phyloP scores from a whole-genome alignment of 2,329 filamentous ascomycete genomes.

The Fusarium sp. region DNA sequence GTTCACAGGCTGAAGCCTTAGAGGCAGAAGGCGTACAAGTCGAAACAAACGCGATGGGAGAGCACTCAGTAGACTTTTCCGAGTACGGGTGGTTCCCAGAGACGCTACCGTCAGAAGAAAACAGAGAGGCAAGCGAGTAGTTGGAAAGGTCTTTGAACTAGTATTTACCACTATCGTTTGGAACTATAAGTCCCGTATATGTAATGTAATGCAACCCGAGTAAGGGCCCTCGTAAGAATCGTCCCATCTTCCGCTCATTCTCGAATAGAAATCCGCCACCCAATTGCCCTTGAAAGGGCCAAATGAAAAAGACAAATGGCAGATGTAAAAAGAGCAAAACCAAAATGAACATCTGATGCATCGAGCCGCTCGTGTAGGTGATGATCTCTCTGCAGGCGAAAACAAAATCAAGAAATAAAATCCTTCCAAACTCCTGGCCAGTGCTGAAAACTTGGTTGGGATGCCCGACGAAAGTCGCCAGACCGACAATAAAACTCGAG shows the following conservation, averaged over 20 bases:
- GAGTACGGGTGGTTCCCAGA: conserved; percentile 71
- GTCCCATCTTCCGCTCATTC: conserved; percentile 49
- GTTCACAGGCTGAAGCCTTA: conserved; percentile 66
- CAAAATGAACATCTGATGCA: conserved; percentile 42
- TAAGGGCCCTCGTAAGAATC: conserved; percentile 46
- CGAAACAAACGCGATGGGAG: conserved; percentile 64
- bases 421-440: conserved; percentile 53
- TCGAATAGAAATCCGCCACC: conserved; percentile 36
- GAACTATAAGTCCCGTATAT: conserved; percentile 41
- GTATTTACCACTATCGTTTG: conserved; percentile 50
- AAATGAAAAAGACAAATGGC: conserved; percentile 28
- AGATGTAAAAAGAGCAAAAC: conserved; percentile 41
- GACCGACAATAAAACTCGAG: conserved; percentile 44
- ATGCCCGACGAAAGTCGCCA: conserved; percentile 32
- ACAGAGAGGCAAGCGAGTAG: conserved; percentile 24
- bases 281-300: conserved; percentile 11
- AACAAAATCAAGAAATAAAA: conserved; percentile 32
- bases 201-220: conserved; percentile 47
- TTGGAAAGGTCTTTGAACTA: conserved; percentile 42
- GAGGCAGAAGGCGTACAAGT: conserved; percentile 68
- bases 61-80: conserved; percentile 65
- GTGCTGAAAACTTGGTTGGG: conserved; percentile 46
- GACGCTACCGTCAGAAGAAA: conserved; percentile 62
- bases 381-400: conserved; percentile 38
- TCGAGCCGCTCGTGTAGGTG: conserved; percentile 50